phyloP scores from a whole-genome alignment of 768 basidiomycete species.

The Termitomyces titanicus region DNA sequence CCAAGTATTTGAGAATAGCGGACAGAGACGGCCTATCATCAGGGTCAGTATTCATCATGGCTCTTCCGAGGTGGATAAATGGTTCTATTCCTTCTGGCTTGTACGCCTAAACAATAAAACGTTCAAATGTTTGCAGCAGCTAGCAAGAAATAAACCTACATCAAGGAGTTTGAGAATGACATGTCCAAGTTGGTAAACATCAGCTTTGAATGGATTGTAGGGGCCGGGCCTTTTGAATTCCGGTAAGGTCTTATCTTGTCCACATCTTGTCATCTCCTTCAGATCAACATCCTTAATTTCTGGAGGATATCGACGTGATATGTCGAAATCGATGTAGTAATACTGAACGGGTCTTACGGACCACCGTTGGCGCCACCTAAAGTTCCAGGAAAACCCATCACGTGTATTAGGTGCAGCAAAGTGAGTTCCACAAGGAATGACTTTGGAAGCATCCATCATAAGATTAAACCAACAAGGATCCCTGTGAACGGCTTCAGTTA shows the following conservation, averaged over 20 bases:
- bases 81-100: not conserved
- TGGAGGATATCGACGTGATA: too few relatives aligned
- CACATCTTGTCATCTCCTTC: not conserved
- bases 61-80: not conserved
- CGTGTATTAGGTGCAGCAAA: not conserved
- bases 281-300: not conserved
- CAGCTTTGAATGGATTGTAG: constrained; percentile 4
- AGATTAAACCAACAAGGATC: constrained; percentile 2
- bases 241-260: too few relatives aligned
- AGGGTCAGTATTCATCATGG: not conserved
- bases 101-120: not conserved
- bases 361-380: not conserved
- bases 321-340: constrained; percentile 2
- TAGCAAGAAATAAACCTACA: not conserved
- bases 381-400: not conserved
- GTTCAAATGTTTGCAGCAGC: not conserved
- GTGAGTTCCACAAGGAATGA: constrained; percentile 3
- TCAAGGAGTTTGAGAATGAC: not conserved
- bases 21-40: not conserved
- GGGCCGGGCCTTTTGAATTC: not conserved
- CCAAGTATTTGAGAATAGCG: not conserved
- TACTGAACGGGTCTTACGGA: constrained; percentile 10
- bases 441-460: constrained; percentile 1
- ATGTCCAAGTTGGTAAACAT: not conserved
- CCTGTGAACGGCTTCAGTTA: not conserved